phyloP scores from a whole-genome alignment of 2,329 filamentous ascomycete species.

The Phaeosphaeriaceae sp. region DNA sequence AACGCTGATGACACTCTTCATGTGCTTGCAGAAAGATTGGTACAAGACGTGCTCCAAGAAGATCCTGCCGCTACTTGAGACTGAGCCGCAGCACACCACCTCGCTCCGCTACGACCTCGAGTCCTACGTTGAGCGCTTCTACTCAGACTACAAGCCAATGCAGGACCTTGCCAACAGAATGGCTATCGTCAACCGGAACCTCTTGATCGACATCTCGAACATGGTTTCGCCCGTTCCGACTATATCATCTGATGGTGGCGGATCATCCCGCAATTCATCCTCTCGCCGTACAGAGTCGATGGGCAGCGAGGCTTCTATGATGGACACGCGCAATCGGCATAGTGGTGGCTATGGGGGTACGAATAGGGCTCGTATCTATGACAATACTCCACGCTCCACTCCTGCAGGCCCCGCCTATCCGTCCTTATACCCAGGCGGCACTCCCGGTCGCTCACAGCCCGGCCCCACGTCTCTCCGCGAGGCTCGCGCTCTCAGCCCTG shows the following conservation, averaged over 20 bases:
- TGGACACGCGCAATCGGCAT: slow-evolving; percentile 57
- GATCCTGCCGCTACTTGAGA: slow-evolving; percentile 74
- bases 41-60: slow-evolving; percentile 84
- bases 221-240: slow-evolving; percentile 62
- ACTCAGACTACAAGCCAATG: slow-evolving; percentile 77
- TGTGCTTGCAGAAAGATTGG: slow-evolving; percentile 85
- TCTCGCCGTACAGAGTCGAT: slow-evolving; percentile 54
- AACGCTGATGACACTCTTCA: slow-evolving; percentile 81
- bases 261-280: slow-evolving; percentile 51
- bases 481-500: slow-evolving; percentile 32
- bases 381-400: slow-evolving; percentile 38
- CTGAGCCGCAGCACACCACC: slow-evolving; percentile 48
- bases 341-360: slow-evolving; percentile 67
- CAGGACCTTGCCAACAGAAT: slow-evolving; percentile 73
- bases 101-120: slow-evolving; percentile 69
- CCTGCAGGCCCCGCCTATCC: slow-evolving; percentile 33
- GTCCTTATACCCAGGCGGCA: slow-evolving; percentile 23
- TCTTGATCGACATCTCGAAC: slow-evolving; percentile 66
- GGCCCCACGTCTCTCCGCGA: slow-evolving; percentile 28
- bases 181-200: slow-evolving; percentile 76
- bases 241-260: slow-evolving; percentile 48
- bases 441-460: slow-evolving; percentile 22
- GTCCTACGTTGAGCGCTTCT: slow-evolving; percentile 80
- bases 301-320: slow-evolving; percentile 45
- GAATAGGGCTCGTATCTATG: slow-evolving; percentile 32